Evolutionary conservation across 1,284 basidiomycete species (phyloP).

Genomic region (Lentinula novae-zelandiae): DNA sequence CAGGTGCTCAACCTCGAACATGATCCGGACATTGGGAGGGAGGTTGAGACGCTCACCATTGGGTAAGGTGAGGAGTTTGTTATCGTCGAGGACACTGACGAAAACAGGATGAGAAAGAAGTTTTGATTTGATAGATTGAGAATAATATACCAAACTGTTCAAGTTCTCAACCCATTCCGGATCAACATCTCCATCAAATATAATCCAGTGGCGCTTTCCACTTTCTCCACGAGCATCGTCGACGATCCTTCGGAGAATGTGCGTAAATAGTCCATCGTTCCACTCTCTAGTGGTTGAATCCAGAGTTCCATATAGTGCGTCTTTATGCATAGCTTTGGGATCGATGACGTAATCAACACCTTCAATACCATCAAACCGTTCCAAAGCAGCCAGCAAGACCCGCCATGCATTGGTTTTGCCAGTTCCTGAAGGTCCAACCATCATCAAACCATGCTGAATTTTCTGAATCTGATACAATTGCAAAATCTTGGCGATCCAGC

Average conservation of each 20-base stretch:
- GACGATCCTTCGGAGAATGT: conserved; percentile 95
- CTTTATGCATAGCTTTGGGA: conserved; percentile 99
- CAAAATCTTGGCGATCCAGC: conserved; percentile 94
- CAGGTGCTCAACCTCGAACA: conserved; percentile 99
- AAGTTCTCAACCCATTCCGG: conserved; percentile 99
- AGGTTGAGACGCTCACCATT: conserved; percentile 98
- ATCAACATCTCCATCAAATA: conserved; percentile 99
- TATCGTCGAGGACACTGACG: conserved; percentile 93
- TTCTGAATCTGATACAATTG: conserved; percentile 99
- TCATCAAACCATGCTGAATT: conserved; percentile 99
- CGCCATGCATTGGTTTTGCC: conserved; percentile 99
- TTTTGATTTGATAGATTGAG: not conserved
- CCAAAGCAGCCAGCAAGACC: conserved; percentile 87
- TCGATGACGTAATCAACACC: conserved; percentile 97
- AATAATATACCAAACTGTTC: conserved; percentile 72
- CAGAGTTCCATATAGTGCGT: conserved; percentile 94
- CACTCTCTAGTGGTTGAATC: conserved; percentile 98
- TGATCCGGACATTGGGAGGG: conserved; percentile 95
- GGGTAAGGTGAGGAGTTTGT: conserved; percentile 95
- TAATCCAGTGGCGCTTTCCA: conserved; percentile 97
- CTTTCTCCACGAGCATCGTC: conserved; percentile 99
- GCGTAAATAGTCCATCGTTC: conserved; percentile 99
- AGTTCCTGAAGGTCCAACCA: conserved; percentile 96
- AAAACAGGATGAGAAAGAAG: not conserved
- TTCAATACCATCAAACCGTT: conserved; percentile 89